These are phyloP conservation scores for Furcasterigmium sp. DNA, from an alignment of 2,329 filamentous ascomycete species.

Conservation along the genomic window DNA sequence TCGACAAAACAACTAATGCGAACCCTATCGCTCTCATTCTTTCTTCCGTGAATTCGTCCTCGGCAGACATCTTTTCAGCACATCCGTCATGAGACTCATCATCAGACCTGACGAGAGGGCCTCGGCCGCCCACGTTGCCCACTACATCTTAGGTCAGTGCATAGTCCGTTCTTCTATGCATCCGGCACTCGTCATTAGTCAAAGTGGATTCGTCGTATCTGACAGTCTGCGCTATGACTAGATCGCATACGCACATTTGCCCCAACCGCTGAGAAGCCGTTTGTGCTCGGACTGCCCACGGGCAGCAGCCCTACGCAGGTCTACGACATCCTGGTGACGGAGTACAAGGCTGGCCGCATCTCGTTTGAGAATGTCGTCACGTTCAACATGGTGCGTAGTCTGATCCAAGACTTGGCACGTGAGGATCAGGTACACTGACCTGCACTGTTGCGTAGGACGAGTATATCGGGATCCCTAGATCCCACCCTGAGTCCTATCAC, in stretches of 20 bases:
- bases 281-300: constrained; percentile 17
- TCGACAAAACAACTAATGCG: too few relatives aligned
- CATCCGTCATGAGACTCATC: constrained; percentile 60
- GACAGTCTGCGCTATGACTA: constrained; percentile 24
- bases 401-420: too few relatives aligned
- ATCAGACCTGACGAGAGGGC: constrained; percentile 58
- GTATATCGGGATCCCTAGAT: constrained; percentile 67
- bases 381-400: constrained; percentile 60
- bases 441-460: constrained; percentile 57
- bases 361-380: constrained; percentile 63
- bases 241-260: constrained; percentile 23
- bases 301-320: constrained; percentile 15
- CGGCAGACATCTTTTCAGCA: not conserved
- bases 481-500: constrained; percentile 74
- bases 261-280: constrained; percentile 14
- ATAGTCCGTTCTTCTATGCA: rapidly evolving
- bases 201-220: rapidly evolving
- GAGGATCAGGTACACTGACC: not conserved
- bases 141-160: constrained; percentile 63
- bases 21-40: too few relatives aligned
- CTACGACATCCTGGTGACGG: constrained; percentile 54
- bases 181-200: not conserved
- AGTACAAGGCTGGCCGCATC: constrained; percentile 46
- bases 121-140: constrained; percentile 64
- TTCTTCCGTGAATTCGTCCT: too few relatives aligned